These are phyloP conservation scores for Eimeria maxima DNA, from an alignment of 169 alveolate genomes.

Conservation along the genomic window DNA sequence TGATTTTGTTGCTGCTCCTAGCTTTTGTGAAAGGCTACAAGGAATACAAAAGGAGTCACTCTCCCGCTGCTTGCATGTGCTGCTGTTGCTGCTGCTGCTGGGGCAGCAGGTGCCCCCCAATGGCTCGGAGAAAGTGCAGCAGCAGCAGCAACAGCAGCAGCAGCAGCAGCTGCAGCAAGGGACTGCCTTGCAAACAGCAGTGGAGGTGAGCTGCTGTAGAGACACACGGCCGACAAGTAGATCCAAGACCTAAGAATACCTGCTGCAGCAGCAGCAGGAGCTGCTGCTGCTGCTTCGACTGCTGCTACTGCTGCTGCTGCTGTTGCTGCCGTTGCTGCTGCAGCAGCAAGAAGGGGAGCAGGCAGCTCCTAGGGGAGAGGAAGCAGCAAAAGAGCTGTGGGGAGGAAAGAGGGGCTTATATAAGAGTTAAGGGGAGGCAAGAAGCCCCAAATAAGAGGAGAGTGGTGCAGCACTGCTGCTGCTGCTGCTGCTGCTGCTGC, in stretches of 20 bases:
- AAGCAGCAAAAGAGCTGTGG: slow-evolving; percentile 38
- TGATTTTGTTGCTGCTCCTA: background rate
- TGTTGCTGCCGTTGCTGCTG: background rate
- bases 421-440: slow-evolving; percentile 45
- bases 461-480: background rate
- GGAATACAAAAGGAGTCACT: background rate
- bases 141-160: slow-evolving; percentile 31
- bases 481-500: slow-evolving; percentile 4
- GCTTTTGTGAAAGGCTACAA: slow-evolving; percentile 44
- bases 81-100: background rate
- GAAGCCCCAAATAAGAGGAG: background rate
- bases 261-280: background rate
- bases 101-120: background rate
- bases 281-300: background rate
- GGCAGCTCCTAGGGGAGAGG: background rate
- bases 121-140: background rate
- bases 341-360: background rate
- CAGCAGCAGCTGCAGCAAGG: slow-evolving; percentile 40
- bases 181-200: background rate
- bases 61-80: no score
- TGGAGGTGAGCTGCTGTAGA: background rate
- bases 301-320: background rate
- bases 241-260: background rate
- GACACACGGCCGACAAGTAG: background rate
- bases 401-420: slow-evolving; percentile 24